These are phyloP conservation scores for Corylus americana DNA, from an alignment of 306 rosid genomes.

Conservation along the genomic window DNA sequence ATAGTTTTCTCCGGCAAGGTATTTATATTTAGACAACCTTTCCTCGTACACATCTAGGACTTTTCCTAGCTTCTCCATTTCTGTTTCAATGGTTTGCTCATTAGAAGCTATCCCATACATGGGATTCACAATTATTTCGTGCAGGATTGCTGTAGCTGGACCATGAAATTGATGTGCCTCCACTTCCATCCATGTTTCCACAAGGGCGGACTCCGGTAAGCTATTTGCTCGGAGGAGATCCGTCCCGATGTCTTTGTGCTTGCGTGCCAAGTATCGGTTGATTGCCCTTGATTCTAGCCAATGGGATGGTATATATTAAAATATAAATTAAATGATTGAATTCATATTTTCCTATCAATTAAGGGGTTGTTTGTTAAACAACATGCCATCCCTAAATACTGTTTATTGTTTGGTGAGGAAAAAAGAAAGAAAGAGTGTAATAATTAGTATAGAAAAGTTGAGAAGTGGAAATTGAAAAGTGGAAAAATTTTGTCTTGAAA, in stretches of 20 bases:
- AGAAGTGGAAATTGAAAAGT: too few relatives aligned
- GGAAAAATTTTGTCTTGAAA: too few relatives aligned
- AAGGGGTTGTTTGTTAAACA: too few relatives aligned
- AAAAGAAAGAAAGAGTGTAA: too few relatives aligned
- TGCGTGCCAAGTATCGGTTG: constrained; percentile 14
- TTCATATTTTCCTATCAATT: too few relatives aligned
- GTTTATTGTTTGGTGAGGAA: too few relatives aligned
- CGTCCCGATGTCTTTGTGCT: constrained; percentile 2
- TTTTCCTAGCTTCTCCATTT: constrained; percentile 14
- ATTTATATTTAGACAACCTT: neutral
- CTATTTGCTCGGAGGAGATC: constrained; percentile 23
- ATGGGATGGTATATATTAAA: too few relatives aligned
- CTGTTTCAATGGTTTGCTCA: constrained; percentile 3
- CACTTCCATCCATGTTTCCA: constrained; percentile 24
- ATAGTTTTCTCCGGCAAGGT: constrained; percentile 12
- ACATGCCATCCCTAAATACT: too few relatives aligned
- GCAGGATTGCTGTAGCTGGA: neutral
- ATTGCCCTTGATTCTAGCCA: constrained; percentile 27
- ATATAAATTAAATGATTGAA: too few relatives aligned
- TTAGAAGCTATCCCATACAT: neutral
- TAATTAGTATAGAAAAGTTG: too few relatives aligned
- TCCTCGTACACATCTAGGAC: constrained; percentile 17
- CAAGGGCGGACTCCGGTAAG: neutral
- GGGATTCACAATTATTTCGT: constrained; percentile 2
- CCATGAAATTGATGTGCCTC: constrained; percentile 3